A percentile compares a stretch with the other conserved stretches of the same genome.
Evolutionary conservation across 2,329 filamentous ascomycete genomes (phyloP).

Genomic region (Aspergillus spinulosporus): DNA sequence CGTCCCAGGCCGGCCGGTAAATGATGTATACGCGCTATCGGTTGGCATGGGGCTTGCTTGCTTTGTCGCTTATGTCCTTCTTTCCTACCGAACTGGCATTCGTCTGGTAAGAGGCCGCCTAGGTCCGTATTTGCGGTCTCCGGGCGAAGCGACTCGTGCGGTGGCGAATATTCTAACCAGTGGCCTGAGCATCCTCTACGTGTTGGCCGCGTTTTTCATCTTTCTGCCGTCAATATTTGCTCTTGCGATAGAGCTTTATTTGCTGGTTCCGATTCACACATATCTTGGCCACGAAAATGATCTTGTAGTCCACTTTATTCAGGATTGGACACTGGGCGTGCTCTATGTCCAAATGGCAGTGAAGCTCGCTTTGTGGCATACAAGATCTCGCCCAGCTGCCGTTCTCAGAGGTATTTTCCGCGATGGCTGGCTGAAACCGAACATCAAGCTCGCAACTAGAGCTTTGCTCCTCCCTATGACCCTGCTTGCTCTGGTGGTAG

Average conservation of each 20-base stretch:
- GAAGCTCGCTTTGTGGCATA: slow-evolving; percentile 67
- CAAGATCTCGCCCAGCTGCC: slow-evolving; percentile 68
- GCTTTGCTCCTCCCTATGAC: slow-evolving; percentile 79
- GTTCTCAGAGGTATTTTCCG: slow-evolving; percentile 73
- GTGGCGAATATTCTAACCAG: slow-evolving; percentile 29
- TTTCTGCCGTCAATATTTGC: slow-evolving; percentile 79
- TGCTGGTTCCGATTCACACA: slow-evolving; percentile 82
- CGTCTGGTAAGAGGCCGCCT: slow-evolving; percentile 26
- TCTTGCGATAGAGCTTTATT: slow-evolving; percentile 79
- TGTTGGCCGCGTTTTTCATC: slow-evolving; percentile 72
- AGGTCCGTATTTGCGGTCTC: slow-evolving; percentile 32
- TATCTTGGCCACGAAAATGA: slow-evolving; percentile 55
- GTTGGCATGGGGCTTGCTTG: slow-evolving; percentile 82
- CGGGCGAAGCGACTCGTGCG: slow-evolving; percentile 29
- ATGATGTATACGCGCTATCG: slow-evolving; percentile 96
- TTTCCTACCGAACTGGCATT: slow-evolving; percentile 46
- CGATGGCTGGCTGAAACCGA: slow-evolving; percentile 75
- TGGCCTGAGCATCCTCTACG: slow-evolving; percentile 64
- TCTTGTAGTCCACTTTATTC: slow-evolving; percentile 72
- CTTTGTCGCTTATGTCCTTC: slow-evolving; percentile 61
- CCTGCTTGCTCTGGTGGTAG: slow-evolving; percentile 61
- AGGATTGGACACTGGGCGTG: slow-evolving; percentile 91
- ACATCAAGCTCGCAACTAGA: slow-evolving; percentile 75
- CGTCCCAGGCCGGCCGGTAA: slow-evolving; percentile 72
- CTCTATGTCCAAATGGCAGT: slow-evolving; percentile 81